Evolutionary conservation across 1,284 basidiomycete genomes (phyloP).

Genomic region (Cutaneotrichosporon arboriforme): DNA sequence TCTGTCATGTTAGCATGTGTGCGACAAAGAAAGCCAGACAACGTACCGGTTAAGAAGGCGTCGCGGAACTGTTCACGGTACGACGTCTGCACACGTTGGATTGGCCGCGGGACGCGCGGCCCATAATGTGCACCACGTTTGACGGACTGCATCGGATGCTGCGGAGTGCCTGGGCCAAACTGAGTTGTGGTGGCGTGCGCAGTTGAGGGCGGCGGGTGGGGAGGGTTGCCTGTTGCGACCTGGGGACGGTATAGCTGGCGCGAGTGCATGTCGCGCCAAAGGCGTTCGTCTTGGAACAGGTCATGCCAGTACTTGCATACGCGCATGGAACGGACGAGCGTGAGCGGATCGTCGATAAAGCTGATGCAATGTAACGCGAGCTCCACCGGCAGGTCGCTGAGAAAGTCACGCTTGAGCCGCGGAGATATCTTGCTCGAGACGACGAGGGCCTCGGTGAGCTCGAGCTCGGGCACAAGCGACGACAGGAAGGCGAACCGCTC

Average conservation of each 20-base stretch:
- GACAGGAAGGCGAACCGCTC: conserved; percentile 59
- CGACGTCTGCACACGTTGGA: conserved; percentile 3
- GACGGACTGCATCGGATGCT: not conserved
- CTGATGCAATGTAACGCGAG: conserved; percentile 72
- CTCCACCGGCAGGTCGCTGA: conserved; percentile 75
- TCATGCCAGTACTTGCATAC: conserved; percentile 74
- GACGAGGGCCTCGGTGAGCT: conserved; percentile 69
- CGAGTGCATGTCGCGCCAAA: conserved; percentile 78
- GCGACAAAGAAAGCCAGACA: not conserved
- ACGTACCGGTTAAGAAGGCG: conserved; percentile 13
- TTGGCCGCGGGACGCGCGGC: conserved; percentile 3
- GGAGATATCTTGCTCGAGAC: conserved; percentile 69
- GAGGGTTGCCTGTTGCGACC: not conserved
- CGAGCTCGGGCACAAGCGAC: conserved; percentile 61
- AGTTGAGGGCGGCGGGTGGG: conserved; percentile 11
- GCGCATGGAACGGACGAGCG: conserved; percentile 64
- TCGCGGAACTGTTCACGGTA: conserved; percentile 20
- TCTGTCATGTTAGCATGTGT: conserved; percentile 62
- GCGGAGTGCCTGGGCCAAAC: not conserved
- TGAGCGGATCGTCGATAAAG: conserved; percentile 75
- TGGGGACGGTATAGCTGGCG: conserved; percentile 53
- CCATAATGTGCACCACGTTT: not conserved
- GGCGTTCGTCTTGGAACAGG: conserved; percentile 72
- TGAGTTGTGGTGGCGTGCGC: not conserved
- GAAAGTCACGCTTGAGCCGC: conserved; percentile 79